Base-by-base conservation (phyloP, 2,329 filamentous ascomycete species). In the Microcyclospora pomicola region DNA sequence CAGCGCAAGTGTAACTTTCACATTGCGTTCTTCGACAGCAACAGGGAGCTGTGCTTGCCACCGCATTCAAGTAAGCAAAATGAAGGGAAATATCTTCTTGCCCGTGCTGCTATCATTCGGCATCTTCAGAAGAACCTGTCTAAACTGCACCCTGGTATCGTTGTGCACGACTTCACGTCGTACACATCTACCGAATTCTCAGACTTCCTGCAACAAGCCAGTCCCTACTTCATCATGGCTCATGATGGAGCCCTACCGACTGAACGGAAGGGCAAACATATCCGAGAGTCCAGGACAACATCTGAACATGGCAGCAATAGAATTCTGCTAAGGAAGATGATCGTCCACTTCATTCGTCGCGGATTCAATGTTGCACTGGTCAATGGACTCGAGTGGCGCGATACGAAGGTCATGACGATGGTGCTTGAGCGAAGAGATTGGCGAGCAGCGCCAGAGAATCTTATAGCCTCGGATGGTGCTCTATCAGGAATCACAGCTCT, bases 1-100 rank as follows among this genome's bases (percentile, higher is more conserved):
- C 67, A 69, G 38, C 67, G 79, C 35, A 75, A 77, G 37, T 84
- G 80, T 55, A 74, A 76, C 40, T 86, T 85, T 48, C 71, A 84
- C 44, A 57, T 86, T 43, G 61, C 76, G 12, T 87, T 83, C 62
- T 82, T 86, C 50, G 64, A 73, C 16, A 60, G 67, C 39, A 65
- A 77, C 39, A 59, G 68, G 45, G 52, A 63, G 5, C 60, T 77
- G 9, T 80, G 74, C 49, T 57, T 78, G 11, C 75, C 78, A 3
- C 49, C 55, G 6, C 51, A 52, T 34, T 54, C 58, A 3, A 41
- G 56, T 16, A 36, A 51, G 7, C 48, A 47, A 16, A 46, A 62
- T 43, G 45, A 53, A 44, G 42, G 60, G 30, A 78, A 75, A 49
- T 83, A 76, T 49, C 61, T 70, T 1, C 65, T 85, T 7, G 71